A percentile compares a stretch with the other conserved stretches of the same genome.
These are phyloP conservation scores for Penicillium cinerascens DNA, from an alignment of 495 filamentous ascomycete genomes.

Conservation along the genomic window DNA sequence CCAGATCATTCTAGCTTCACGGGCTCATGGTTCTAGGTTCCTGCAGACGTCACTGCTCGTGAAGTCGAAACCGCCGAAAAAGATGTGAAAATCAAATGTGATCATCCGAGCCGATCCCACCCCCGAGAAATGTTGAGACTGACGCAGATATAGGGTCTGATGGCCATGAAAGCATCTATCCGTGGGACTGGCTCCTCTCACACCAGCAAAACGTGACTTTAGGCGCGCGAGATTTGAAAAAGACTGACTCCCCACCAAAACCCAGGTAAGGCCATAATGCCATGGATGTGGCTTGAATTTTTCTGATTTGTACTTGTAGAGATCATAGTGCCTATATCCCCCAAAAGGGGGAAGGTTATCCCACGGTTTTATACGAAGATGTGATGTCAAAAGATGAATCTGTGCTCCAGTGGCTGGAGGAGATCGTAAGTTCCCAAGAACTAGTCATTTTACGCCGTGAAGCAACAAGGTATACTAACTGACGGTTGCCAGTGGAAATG, in stretches of 20 bases:
- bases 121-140: not conserved
- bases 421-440: constrained; percentile 50
- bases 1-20: not conserved
- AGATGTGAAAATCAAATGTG: constrained; percentile 30
- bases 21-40: constrained; percentile 38
- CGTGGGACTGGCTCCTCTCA: constrained; percentile 43
- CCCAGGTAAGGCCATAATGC: not conserved
- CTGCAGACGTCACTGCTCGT: constrained; percentile 45
- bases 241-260: no score
- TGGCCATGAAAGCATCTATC: constrained; percentile 56
- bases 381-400: constrained; percentile 57
- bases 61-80: constrained; percentile 10
- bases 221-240: not conserved
- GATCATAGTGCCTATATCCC: not conserved
- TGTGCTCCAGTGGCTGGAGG: constrained; percentile 52
- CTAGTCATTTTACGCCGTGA: not conserved
- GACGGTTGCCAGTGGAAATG: constrained; percentile 42
- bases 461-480: not conserved
- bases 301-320: not conserved
- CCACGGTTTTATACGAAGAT: constrained; percentile 52
- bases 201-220: constrained; percentile 12
- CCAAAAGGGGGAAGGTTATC: constrained; percentile 26
- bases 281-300: not conserved
- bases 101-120: not conserved
- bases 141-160: constrained; percentile 35